Evolutionary conservation across 306 rosid genomes (phyloP).

Genomic region (Quillaja saponaria): DNA sequence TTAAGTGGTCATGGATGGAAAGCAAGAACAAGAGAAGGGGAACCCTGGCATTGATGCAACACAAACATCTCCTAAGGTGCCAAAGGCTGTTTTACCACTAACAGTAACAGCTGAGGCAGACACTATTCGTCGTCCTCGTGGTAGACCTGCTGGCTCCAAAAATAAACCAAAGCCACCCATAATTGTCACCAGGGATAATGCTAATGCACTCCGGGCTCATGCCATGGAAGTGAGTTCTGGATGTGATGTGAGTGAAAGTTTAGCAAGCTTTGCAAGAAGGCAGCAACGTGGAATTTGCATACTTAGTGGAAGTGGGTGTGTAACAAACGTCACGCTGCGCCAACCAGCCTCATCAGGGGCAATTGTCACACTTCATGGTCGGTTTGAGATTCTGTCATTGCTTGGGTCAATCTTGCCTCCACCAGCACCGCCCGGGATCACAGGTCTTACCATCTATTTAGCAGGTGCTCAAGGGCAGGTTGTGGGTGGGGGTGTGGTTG

Average conservation of each 20-base stretch:
- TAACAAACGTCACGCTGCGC: slow-evolving; percentile 71
- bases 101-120: slow-evolving; percentile 60
- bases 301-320: slow-evolving; percentile 74
- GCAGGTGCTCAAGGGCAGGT: slow-evolving; percentile 89
- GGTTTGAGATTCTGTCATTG: slow-evolving; percentile 72
- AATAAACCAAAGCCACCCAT: slow-evolving; percentile 78
- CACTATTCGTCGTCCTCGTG: slow-evolving; percentile 58
- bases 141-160: slow-evolving; percentile 69
- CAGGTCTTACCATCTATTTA: slow-evolving; percentile 66
- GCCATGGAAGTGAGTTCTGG: slow-evolving; percentile 85
- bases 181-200: slow-evolving; percentile 71
- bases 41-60: slow-evolving; percentile 50
- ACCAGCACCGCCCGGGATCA: slow-evolving; percentile 81
- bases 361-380: slow-evolving; percentile 76
- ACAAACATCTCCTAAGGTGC: slow-evolving; percentile 41
- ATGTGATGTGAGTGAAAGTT: slow-evolving; percentile 72
- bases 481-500: slow-evolving; percentile 71
- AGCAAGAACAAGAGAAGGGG: slow-evolving; percentile 55
- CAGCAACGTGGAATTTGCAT: slow-evolving; percentile 77
- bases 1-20: slow-evolving; percentile 40
- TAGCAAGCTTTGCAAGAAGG: slow-evolving; percentile 77
- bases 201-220: slow-evolving; percentile 71
- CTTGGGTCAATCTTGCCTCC: slow-evolving; percentile 80
- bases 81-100: slow-evolving; percentile 55
- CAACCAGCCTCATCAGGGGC: slow-evolving; percentile 71